These are phyloP conservation scores for Marasmius fiardii DNA, from an alignment of 1,284 basidiomycete genomes.

Conservation along the genomic window DNA sequence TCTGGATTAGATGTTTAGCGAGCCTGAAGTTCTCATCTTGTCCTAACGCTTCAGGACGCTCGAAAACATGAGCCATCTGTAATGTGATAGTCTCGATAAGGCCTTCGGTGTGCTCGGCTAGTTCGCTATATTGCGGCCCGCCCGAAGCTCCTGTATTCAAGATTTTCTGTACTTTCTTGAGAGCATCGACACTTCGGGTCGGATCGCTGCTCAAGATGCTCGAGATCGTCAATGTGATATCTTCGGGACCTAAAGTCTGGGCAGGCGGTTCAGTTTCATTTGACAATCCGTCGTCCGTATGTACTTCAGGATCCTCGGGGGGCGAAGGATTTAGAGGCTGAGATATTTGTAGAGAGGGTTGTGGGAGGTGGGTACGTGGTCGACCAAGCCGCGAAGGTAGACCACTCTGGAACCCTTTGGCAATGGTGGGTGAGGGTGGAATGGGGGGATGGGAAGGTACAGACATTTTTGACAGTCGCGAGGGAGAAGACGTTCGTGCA, in stretches of 20 bases:
- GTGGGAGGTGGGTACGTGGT: constrained; percentile 43
- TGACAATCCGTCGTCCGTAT: constrained; percentile 5
- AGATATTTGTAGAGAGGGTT: constrained; percentile 20
- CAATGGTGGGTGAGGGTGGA: constrained; percentile 44
- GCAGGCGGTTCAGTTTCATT: constrained; percentile 14
- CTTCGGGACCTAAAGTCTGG: constrained; percentile 41
- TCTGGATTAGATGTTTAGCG: constrained; percentile 95
- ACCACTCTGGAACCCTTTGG: constrained; percentile 56
- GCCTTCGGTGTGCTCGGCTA: constrained; percentile 84
- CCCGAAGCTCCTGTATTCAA: constrained; percentile 73
- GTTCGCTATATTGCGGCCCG: constrained; percentile 69
- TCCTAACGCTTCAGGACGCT: constrained; percentile 69
- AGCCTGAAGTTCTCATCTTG: constrained; percentile 82
- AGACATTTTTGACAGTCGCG: constrained; percentile 22
- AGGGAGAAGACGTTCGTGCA: constrained; percentile 49
- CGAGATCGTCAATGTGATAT: constrained; percentile 75
- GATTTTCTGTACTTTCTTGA: constrained; percentile 88
- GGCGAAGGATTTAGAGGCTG: too few relatives aligned
- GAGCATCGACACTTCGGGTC: constrained; percentile 83
- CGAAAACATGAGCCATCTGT: constrained; percentile 88
- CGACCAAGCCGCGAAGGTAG: constrained; percentile 69
- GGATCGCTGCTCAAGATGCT: constrained; percentile 85
- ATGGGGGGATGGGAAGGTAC: constrained; percentile 26
- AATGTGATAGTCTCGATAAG: constrained; percentile 84
- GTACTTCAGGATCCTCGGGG: constrained; percentile 19